A percentile compares a stretch with the other conserved stretches of the same genome.
Conservation (phyloP, 1,139 yeast genomes). For the Casaregolazyma lundiana region DNA sequence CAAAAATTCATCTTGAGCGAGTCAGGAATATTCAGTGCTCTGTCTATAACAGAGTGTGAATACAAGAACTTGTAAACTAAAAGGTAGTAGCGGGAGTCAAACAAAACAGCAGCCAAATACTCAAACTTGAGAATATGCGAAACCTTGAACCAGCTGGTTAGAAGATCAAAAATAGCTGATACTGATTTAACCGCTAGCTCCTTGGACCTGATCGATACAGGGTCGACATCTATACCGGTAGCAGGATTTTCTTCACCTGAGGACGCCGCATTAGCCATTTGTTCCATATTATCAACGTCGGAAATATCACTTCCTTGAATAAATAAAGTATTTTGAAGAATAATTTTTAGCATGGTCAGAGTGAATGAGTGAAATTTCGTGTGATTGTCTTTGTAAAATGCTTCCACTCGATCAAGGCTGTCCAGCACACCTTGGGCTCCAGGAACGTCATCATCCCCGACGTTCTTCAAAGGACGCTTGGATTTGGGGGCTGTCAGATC, state of each 20-base stretch:
- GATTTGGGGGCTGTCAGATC: neutral
- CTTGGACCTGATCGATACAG: slow-evolving; percentile 45
- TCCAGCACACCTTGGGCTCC: neutral
- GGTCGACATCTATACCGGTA: slow-evolving; percentile 10
- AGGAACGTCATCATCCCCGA: slow-evolving; percentile 12
- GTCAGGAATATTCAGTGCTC: slow-evolving; percentile 30
- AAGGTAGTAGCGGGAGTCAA: slow-evolving; percentile 65
- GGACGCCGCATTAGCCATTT: slow-evolving; percentile 38
- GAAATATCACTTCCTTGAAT: slow-evolving; percentile 25
- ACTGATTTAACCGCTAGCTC: slow-evolving; percentile 64
- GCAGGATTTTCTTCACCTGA: neutral
- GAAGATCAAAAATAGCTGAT: slow-evolving; percentile 46
- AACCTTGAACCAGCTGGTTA: slow-evolving; percentile 73
- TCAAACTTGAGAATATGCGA: slow-evolving; percentile 77
- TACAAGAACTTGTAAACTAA: slow-evolving; percentile 38
- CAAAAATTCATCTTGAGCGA: slow-evolving; percentile 44
- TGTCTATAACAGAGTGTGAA: slow-evolving; percentile 29
- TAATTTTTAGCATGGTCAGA: slow-evolving; percentile 57
- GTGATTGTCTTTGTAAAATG: slow-evolving; percentile 50
- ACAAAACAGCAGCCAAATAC: slow-evolving; percentile 63
- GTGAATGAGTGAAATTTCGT: slow-evolving; percentile 58
- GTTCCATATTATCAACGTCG: slow-evolving; percentile 25
- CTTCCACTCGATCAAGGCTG: slow-evolving; percentile 56
- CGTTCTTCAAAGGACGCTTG: neutral
- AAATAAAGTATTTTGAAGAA: slow-evolving; percentile 42